Base-by-base conservation (phyloP, 345 rosid species). In the Brassica carinata region DNA sequence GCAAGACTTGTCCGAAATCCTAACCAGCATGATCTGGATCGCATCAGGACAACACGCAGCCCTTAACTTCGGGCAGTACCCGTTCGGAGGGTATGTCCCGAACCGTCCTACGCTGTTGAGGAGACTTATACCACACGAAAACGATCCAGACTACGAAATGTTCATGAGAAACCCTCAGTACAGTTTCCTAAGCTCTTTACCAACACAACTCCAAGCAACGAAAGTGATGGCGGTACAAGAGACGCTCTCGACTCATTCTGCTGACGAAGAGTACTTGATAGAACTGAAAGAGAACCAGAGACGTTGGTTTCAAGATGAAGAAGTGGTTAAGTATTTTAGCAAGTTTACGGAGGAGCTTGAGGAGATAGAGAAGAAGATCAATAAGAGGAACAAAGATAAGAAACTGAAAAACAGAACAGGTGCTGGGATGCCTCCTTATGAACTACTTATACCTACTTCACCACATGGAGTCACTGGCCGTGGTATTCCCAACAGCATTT, bases 21-120 rank as follows among this genome's bases (percentile, higher is more conserved):
- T 95, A 64, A 86, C 97, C 48, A 93, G 75, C 62, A 88, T 93
- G 83, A 88, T 95, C 64, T 95, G 99, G 99, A 86, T 64, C 3
- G 98, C 96, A 2, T 95, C 98, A 4, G 99, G 98, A 31, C 97
- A 89, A 88, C 98, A 95, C 67, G 99, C 98, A 0, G 99, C 99
- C 59, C 80, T 95, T 18, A 95, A 95, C 87, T 95, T 95, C 17
- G 99, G 98, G 15, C 99, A 93, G 83, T 95, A 95, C 80, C 98
- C 98, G 0, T 91, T 95, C 1, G 98, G 99, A 86, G 98, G 98
- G 11, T 95, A 95, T 73, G 90, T 93, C 78, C 98, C 98, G 0
- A 95, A 90, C 87, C 87, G 94, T 6, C 99, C 98, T 5, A 93
- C 99, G 0, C 83, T 95, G 5, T 75, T 93, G 88, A 82, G 98